These are phyloP conservation scores for Phialocephala sp. DNA, from an alignment of 2,329 filamentous ascomycete genomes.

Conservation along the genomic window DNA sequence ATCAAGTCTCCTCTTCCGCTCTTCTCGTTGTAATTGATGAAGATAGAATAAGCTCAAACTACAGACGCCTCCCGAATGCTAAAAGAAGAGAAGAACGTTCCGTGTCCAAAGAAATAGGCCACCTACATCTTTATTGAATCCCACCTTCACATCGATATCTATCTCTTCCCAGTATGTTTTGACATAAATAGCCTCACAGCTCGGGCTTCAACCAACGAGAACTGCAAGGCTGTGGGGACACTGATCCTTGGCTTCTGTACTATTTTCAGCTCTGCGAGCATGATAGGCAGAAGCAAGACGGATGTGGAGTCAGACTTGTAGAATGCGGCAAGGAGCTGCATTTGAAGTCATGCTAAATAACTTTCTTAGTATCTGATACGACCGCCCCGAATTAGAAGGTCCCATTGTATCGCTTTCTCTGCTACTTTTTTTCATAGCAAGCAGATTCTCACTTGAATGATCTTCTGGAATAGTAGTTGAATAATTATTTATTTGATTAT, in stretches of 20 bases:
- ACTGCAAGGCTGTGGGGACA: neutral
- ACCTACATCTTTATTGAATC: neutral
- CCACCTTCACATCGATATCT: neutral
- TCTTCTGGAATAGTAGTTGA: neutral
- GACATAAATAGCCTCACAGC: neutral
- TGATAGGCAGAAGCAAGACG: neutral
- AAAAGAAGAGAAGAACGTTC: neutral
- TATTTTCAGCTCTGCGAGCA: neutral
- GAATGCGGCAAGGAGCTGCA: neutral
- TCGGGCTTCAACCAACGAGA: neutral
- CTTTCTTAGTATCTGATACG: neutral
- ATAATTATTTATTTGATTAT: too few relatives aligned
- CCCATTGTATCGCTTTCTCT: too few relatives aligned
- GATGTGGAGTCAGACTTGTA: neutral
- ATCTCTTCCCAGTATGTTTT: neutral
- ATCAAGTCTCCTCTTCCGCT: neutral
- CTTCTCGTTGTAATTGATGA: neutral
- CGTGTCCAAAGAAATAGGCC: neutral
- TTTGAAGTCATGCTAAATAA: neutral
- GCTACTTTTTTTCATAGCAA: neutral
- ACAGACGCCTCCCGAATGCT: neutral
- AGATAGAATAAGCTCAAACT: neutral
- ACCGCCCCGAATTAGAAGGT: too few relatives aligned
- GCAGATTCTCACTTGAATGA: neutral
- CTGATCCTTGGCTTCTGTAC: neutral